Evolutionary conservation across 164 flowering plant genomes (phyloP).

Genomic region (Magnolia kwangsiensis): DNA sequence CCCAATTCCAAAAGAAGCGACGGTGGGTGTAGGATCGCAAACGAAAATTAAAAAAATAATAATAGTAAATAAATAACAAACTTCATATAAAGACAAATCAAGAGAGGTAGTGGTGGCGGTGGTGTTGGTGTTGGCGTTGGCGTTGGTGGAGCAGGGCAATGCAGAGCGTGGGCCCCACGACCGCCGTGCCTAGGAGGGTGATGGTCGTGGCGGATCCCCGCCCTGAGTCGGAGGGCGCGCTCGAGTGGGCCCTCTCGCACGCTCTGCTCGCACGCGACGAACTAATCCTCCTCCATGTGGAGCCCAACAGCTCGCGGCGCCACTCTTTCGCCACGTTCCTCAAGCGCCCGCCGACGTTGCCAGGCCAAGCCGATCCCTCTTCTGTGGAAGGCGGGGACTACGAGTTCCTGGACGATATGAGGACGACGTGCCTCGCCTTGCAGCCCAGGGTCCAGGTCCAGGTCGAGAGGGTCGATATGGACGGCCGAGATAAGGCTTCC

Average conservation of each 20-base stretch:
- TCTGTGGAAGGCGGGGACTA: conserved; percentile 20
- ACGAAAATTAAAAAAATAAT: conserved; percentile 42
- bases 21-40: conserved; percentile 33
- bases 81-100: background rate
- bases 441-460: conserved; percentile 45
- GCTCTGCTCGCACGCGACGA: conserved; percentile 50
- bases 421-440: conserved; percentile 31
- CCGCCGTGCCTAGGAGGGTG: conserved; percentile 11
- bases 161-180: background rate
- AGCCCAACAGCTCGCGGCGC: conserved; percentile 34
- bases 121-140: too few relatives aligned
- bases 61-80: conserved; percentile 34
- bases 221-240: conserved; percentile 57
- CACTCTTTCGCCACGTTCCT: conserved; percentile 39
- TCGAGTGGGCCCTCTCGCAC: conserved; percentile 62
- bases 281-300: conserved; percentile 56
- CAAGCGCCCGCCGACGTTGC: conserved; percentile 16
- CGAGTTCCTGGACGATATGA: conserved; percentile 60
- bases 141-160: too few relatives aligned
- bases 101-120: too few relatives aligned
- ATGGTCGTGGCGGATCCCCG: conserved; percentile 50
- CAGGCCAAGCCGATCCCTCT: background rate
- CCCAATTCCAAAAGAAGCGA: conserved; percentile 49
- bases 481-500: conserved; percentile 49
- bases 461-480: conserved; percentile 39